Base-by-base conservation (phyloP, 2,329 filamentous ascomycete species). In the Camptophora hylomeconis region DNA sequence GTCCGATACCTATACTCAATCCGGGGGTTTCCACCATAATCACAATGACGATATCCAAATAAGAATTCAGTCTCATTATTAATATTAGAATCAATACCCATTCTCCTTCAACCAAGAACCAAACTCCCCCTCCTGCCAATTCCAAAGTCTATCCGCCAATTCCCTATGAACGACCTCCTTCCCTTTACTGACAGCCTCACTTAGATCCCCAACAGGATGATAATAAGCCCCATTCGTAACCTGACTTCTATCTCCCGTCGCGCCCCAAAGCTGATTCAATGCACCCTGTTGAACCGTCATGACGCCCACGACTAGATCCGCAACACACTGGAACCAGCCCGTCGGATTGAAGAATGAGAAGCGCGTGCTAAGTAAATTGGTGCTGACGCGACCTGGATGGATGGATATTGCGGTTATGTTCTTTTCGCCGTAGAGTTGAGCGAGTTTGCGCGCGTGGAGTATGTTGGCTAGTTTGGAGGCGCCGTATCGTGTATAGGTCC, bases 391-490 rank as follows among this genome's bases (percentile, higher is more conserved):
- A 2, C 59, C 61, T 0, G 60, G 61, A 31, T 61, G 54, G 2
- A 64, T 34, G 1, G 53, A 39, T 3, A 58, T 47, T 5, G 45
- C 41, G 1, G 45, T 50, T 13, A 63, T 48, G 5, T 42, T 35
- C 0, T 57, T 51, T n/a, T n/a, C n/a, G n/a, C n/a, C n/a, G 27
- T 61, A 53, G 7, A 46, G 50, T 18, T 45, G 38, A 2, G 58
- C 52, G 3, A 67, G 41, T 27, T 58, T 51, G 6, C 45, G 42
- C 3, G 56, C 48, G 40, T 57, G 62, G 3, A 64, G 46, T 4
- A 65, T 40, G 35, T 64, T 60, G 0, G 65, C 64, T 2, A 67
- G 45, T 39, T 68, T 67, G 25, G 51, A 56, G 36, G 63, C 57
- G 0, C 56, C 61, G 37, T 61, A 61, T 9, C 53, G 46, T 4